These are phyloP conservation scores for Plasmodium cynomolgi DNA, from an alignment of 169 alveolate species.

Conservation along the genomic window DNA sequence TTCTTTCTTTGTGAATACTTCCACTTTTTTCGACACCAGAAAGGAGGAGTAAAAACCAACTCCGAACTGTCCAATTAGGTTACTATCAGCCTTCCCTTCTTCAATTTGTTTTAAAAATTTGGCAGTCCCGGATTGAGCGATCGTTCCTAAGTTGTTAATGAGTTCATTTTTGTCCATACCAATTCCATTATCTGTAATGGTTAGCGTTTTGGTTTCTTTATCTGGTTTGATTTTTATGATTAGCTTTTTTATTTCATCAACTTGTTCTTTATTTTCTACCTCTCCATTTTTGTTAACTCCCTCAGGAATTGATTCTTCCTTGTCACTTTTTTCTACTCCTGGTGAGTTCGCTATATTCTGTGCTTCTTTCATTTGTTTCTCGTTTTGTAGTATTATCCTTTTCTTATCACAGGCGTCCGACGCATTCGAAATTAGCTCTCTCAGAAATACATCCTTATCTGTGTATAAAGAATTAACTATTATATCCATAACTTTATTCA, in stretches of 20 bases:
- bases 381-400: constrained; percentile 94
- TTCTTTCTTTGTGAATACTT: constrained; percentile 95
- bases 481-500: constrained; percentile 98
- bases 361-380: constrained; percentile 93
- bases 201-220: constrained; percentile 93
- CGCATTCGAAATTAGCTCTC: constrained; percentile 98
- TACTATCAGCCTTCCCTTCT: constrained; percentile 92
- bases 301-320: constrained; percentile 84
- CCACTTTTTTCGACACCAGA: constrained; percentile 98
- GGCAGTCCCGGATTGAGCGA: constrained; percentile 99
- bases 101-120: constrained; percentile 96
- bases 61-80: constrained; percentile 99
- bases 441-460: constrained; percentile 97
- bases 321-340: constrained; percentile 96
- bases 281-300: neutral
- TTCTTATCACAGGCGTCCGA: constrained; percentile 99
- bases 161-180: constrained; percentile 99
- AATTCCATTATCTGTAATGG: constrained; percentile 98
- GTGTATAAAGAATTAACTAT: constrained; percentile 98
- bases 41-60: constrained; percentile 99
- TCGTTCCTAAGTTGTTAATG: constrained; percentile 98
- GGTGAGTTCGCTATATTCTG: constrained; percentile 94
- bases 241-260: constrained; percentile 83
- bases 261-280: neutral
- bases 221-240: constrained; percentile 96